Conservation (phyloP, 2,329 filamentous ascomycete species). For the Apiospora aurea region DNA sequence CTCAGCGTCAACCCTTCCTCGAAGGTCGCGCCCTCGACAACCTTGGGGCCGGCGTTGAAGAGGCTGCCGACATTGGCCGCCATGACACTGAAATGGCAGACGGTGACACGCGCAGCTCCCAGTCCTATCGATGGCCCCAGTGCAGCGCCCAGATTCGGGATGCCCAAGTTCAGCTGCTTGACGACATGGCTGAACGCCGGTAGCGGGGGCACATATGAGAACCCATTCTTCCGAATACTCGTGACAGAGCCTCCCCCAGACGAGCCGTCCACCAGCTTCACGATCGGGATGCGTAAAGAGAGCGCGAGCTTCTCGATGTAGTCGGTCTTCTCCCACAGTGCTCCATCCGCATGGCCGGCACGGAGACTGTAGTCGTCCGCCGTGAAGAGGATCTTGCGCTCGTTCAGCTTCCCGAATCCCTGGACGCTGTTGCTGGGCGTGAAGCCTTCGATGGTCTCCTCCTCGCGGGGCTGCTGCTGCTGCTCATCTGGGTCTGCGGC, state of each 20-base stretch:
- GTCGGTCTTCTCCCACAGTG: constrained; percentile 62
- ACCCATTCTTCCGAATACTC: constrained; percentile 61
- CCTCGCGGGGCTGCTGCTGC: constrained; percentile 42
- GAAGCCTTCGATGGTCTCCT: constrained; percentile 58
- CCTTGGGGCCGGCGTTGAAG: constrained; percentile 70
- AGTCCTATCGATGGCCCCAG: constrained; percentile 69
- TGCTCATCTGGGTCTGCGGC: constrained; percentile 30
- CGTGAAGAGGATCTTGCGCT: constrained; percentile 64
- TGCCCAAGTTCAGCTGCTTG: constrained; percentile 66
- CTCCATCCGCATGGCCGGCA: constrained; percentile 69
- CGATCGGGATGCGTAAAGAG: constrained; percentile 62
- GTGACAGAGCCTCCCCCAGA: constrained; percentile 71
- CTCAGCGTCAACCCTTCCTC: constrained; percentile 66
- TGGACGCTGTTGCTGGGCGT: constrained; percentile 70
- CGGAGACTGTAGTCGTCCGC: constrained; percentile 70
- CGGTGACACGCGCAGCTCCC: constrained; percentile 66
- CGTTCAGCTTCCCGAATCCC: constrained; percentile 60
- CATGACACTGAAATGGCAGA: constrained; percentile 72
- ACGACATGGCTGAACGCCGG: constrained; percentile 60
- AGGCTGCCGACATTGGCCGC: constrained; percentile 66
- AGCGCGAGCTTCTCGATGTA: constrained; percentile 69
- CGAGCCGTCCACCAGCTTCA: constrained; percentile 70
- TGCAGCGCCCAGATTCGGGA: constrained; percentile 69
- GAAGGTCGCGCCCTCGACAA: constrained; percentile 68
- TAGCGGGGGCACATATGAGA: constrained; percentile 66